Evolutionary conservation across 352 stramenopile genomes (phyloP).

Genomic region (Phytophthora tentaculata): DNA sequence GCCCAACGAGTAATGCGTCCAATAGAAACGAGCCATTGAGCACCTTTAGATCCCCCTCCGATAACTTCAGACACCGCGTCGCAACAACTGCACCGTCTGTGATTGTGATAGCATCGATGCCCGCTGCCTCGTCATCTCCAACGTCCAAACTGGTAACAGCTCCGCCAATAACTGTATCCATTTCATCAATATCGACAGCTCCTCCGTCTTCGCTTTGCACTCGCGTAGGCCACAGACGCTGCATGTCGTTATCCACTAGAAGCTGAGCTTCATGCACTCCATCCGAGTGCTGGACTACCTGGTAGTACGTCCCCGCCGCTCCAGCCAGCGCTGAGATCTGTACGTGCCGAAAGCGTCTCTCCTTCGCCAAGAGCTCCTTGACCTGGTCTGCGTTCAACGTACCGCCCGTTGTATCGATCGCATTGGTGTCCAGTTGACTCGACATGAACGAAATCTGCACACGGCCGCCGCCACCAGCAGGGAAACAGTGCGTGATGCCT

Average conservation of each 20-base stretch:
- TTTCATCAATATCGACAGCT: constrained; percentile 29
- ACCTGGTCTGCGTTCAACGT: constrained; percentile 28
- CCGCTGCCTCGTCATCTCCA: constrained; percentile 20
- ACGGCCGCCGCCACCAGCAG: constrained; percentile 66
- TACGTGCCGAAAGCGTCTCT: constrained; percentile 40
- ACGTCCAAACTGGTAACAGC: constrained; percentile 58
- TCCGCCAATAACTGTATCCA: constrained; percentile 45
- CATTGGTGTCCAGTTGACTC: constrained; percentile 60
- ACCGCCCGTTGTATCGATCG: constrained; percentile 65
- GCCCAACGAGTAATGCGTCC: constrained; percentile 39
- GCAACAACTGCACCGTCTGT: constrained; percentile 58
- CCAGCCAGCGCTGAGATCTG: constrained; percentile 56
- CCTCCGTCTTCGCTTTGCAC: constrained; percentile 30
- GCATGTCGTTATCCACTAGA: constrained; percentile 48
- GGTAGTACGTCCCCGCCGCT: constrained; percentile 66
- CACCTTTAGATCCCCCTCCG: constrained; percentile 47
- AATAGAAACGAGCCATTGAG: constrained; percentile 61
- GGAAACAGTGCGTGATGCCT: constrained; percentile 51
- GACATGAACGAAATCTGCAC: constrained; percentile 76
- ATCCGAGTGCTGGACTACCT: constrained; percentile 61
- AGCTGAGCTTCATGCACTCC: constrained; percentile 53
- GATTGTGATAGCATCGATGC: constrained; percentile 50
- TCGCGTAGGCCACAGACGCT: constrained; percentile 39
- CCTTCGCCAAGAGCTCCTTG: constrained; percentile 33
- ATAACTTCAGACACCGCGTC: constrained; percentile 38